A percentile compares a stretch with the other conserved stretches of the same genome.
Evolutionary conservation across 768 basidiomycete species (phyloP).

Genomic region (Panellus pusillus): DNA sequence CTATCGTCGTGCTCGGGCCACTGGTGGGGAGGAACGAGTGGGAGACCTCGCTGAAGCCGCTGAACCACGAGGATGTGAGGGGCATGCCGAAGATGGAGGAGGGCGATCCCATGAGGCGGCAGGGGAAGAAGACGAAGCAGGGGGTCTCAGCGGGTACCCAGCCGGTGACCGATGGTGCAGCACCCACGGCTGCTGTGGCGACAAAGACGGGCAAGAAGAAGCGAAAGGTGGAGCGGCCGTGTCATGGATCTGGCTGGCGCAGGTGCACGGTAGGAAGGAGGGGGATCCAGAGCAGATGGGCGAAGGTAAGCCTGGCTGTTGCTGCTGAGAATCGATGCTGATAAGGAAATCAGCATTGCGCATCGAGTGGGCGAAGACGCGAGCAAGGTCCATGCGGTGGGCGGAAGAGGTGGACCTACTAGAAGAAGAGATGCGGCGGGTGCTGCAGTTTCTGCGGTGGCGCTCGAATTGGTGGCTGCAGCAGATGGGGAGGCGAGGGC

Average conservation of each 20-base stretch:
- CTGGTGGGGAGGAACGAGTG: too few species aligned
- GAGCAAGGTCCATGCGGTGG: slow-evolving; percentile 19
- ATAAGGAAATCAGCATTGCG: too few species aligned
- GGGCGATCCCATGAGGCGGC: too few species aligned
- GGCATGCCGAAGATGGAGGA: too few species aligned
- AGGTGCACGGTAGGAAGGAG: not conserved
- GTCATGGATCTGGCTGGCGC: slow-evolving; percentile 11
- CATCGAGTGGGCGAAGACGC: slow-evolving; percentile 20
- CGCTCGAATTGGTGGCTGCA: slow-evolving; percentile 23
- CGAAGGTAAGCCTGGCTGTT: too few species aligned
- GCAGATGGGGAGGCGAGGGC: too few species aligned
- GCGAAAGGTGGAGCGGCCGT: not conserved
- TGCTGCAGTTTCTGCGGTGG: slow-evolving; percentile 16
- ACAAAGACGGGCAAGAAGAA: not conserved
- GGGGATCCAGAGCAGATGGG: not conserved
- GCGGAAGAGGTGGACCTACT: slow-evolving; percentile 25
- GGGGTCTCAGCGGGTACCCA: too few species aligned
- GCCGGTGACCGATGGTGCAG: too few species aligned
- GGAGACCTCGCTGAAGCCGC: slow-evolving; percentile 13
- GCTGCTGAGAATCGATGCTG: too few species aligned
- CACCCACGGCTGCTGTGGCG: too few species aligned
- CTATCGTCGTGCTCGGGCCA: too few species aligned
- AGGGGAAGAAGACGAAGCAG: too few species aligned
- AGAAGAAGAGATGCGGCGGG: slow-evolving; percentile 27
- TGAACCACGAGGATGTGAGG: slow-evolving; percentile 18